Conservation (phyloP, 129 eudicot species). For the Ambrosia trifida region DNA sequence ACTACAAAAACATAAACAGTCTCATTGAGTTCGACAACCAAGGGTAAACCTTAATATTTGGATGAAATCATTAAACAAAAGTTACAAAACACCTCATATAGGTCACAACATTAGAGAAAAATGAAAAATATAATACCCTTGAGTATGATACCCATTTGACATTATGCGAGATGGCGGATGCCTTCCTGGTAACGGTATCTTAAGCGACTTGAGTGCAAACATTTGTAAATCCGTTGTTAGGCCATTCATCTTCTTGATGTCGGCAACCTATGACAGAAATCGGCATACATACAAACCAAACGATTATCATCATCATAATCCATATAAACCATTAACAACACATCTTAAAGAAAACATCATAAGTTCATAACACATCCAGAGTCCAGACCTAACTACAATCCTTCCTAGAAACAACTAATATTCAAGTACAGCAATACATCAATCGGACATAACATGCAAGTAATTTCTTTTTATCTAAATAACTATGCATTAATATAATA, state of each 20-base stretch:
- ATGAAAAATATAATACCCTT: conserved; percentile 39
- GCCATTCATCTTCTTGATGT: conserved; percentile 79
- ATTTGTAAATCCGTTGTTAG: conserved; percentile 82
- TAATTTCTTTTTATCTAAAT: neutral
- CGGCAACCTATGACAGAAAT: conserved; percentile 62
- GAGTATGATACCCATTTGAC: conserved; percentile 52
- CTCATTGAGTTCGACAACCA: conserved; percentile 10
- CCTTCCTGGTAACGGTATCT: conserved; percentile 86
- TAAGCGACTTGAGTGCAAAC: conserved; percentile 81
- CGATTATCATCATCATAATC: neutral
- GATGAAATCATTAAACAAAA: neutral
- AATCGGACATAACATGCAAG: neutral
- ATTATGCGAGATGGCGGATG: conserved; percentile 75
- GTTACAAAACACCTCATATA: neutral
- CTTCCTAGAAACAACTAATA: neutral
- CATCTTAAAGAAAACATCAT: neutral
- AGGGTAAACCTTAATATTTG: neutral
- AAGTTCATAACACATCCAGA: neutral
- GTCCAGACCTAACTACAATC: neutral
- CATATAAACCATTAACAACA: neutral
- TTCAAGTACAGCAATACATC: neutral
- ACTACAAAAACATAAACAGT: conserved; percentile 10
- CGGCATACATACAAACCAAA: conserved; percentile 6
- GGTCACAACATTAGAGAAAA: neutral
- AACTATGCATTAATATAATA: too few relatives aligned